Percentiles rank a stretch among this genome's conserved stretches.
Conservation (phyloP, 495 filamentous ascomycete genomes). For the Penicillium alfredii region DNA sequence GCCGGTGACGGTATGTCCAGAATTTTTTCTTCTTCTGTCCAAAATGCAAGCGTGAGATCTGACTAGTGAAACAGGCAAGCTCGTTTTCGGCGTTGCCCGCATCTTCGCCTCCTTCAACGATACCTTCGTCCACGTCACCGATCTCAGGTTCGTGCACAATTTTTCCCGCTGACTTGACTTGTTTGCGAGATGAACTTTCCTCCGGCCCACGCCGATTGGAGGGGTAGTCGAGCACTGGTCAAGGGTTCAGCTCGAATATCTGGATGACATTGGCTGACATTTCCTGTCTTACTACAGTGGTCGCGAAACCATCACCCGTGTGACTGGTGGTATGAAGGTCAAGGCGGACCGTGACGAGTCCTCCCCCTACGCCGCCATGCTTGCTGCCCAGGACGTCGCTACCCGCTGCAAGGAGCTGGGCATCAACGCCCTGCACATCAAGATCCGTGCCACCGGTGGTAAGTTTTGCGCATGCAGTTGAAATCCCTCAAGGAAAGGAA, state of each 20-base stretch:
- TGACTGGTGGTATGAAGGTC: constrained; percentile 99
- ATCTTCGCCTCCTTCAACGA: constrained; percentile 99
- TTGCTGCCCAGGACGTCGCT: constrained; percentile 93
- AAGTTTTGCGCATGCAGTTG: constrained; percentile 19
- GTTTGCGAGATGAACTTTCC: background rate
- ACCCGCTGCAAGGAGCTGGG: constrained; percentile 98
- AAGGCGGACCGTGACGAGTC: constrained; percentile 99
- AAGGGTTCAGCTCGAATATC: background rate
- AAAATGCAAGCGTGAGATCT: constrained; percentile 4
- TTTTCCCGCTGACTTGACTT: background rate
- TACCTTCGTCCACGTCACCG: constrained; percentile 98
- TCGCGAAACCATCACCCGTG: constrained; percentile 99
- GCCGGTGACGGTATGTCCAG: constrained; percentile 69
- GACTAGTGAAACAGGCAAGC: constrained; percentile 59
- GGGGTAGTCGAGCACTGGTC: constrained; percentile 1
- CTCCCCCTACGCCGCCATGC: constrained; percentile 99
- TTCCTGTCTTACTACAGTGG: constrained; percentile 72
- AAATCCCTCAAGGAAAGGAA: background rate
- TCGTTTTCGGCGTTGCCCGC: constrained; percentile 97
- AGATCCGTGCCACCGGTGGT: constrained; percentile 99
- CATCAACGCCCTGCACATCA: constrained; percentile 98
- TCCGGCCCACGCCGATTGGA: background rate
- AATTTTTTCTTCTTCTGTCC: background rate
- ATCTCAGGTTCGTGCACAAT: constrained; percentile 73
- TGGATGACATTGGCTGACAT: constrained; percentile 49